Conservation (phyloP, 1,139 yeast genomes). For the Nakaseomyces bracarensis region DNA sequence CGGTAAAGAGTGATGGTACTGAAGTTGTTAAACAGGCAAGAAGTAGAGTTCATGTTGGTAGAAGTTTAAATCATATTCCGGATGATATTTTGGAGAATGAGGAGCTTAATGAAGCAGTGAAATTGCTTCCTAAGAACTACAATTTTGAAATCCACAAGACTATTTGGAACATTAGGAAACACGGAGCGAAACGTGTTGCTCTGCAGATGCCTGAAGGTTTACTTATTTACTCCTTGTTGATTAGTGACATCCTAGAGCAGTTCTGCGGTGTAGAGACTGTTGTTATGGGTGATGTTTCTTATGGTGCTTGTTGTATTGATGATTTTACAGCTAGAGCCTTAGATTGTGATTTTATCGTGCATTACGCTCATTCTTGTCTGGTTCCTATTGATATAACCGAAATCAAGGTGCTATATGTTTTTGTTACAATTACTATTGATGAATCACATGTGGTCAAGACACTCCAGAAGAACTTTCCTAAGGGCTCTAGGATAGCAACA, state of each 20-base stretch:
- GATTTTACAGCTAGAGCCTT: slow-evolving; percentile 89
- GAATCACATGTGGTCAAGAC: slow-evolving; percentile 75
- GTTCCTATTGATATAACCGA: slow-evolving; percentile 90
- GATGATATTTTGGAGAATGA: slow-evolving; percentile 69
- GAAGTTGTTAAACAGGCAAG: slow-evolving; percentile 30
- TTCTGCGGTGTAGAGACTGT: slow-evolving; percentile 81
- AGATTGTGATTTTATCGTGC: slow-evolving; percentile 90
- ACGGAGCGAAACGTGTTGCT: slow-evolving; percentile 70
- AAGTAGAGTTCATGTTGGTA: slow-evolving; percentile 31
- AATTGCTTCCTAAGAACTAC: slow-evolving; percentile 77
- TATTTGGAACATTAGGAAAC: slow-evolving; percentile 79
- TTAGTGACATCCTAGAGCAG: slow-evolving; percentile 85
- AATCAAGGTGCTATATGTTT: slow-evolving; percentile 86
- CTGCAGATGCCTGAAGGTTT: slow-evolving; percentile 97
- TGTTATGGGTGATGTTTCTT: slow-evolving; percentile 98
- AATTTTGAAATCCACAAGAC: slow-evolving; percentile 95
- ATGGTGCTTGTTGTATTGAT: slow-evolving; percentile 98
- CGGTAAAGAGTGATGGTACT: slow-evolving; percentile 13
- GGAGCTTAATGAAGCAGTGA: slow-evolving; percentile 74
- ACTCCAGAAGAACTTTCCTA: slow-evolving; percentile 56
- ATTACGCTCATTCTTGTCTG: slow-evolving; percentile 94
- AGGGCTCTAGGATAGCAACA: slow-evolving; percentile 58
- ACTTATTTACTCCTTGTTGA: slow-evolving; percentile 73
- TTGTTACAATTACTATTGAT: slow-evolving; percentile 88
- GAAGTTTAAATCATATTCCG: slow-evolving; percentile 86